Evolutionary conservation across 305 asterid genomes (phyloP), one percentile per base, ranked within the genome.

Genomic region (Petunia hybrid): DNA sequence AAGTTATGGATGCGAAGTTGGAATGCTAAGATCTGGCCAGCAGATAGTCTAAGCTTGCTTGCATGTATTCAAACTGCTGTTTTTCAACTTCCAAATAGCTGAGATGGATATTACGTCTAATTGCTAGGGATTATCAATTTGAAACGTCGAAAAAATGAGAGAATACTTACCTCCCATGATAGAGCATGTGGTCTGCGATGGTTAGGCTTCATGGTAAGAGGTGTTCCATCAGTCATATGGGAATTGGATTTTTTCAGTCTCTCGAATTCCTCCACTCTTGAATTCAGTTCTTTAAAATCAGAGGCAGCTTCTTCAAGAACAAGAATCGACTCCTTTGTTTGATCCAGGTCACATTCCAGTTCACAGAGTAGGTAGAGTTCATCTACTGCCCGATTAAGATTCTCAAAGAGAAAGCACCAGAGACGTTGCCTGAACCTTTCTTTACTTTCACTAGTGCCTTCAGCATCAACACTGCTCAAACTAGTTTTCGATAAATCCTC

Each of bases 161-260:
- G 80, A 81, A 80, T 48, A 82, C 98, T 89, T 65, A 97, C 99
- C 98, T 97, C 98, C 99, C 99, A 97, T 66, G 99, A 97, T 78
- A 97, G 97, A 78, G 99, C 98, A 89, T 97, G 99, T 84, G 99
- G 98, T 86, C 99, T 89, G 79, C 98, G 99, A 82, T 97, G 96
- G 89, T 94, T 98, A 85, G 96, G 88, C 89, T 92, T 97, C 91
- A 94, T 62, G 73, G 87, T 80, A 76, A 90, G 51, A 48, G 92
- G 83, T 68, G 92, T 83, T 79, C 89, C 96, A 76, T 91, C 98
- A 87, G 78, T 86, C 73, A 85, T 88, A 79, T 81, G 89, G 87
- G 92, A 86, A 55, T 87, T 83, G 55, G 93, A 87, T 86, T 88
- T 94, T 88, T 92, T 97, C 78, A 80, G 87, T 86, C 87, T 90